phyloP scores from a whole-genome alignment of 1,284 basidiomycete species.

The Tilletiopsis washingtonensis region DNA sequence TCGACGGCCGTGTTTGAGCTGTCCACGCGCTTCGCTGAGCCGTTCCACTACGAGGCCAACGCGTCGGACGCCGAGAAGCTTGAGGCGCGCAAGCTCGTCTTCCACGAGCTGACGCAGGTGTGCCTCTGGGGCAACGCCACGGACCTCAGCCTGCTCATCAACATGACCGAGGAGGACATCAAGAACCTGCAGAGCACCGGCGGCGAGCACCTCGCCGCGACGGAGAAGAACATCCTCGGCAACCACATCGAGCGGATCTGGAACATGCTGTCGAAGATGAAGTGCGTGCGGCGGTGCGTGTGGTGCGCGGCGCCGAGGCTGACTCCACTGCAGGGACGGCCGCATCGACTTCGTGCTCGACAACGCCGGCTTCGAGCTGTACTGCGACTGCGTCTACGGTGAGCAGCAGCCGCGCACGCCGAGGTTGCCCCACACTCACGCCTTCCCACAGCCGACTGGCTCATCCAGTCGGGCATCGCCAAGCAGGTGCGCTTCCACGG shows the following conservation, averaged over 20 bases:
- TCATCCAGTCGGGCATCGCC: constrained; percentile 83
- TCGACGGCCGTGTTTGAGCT: constrained; percentile 88
- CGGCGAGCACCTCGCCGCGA: constrained; percentile 85
- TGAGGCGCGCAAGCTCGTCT: constrained; percentile 80
- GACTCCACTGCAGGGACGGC: constrained; percentile 56
- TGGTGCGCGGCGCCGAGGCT: too few species aligned
- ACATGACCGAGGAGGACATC: constrained; percentile 98
- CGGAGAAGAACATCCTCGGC: constrained; percentile 89
- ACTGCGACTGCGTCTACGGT: constrained; percentile 84
- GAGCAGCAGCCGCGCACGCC: neutral
- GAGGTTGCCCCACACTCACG: constrained; percentile 48
- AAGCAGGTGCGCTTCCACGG: constrained; percentile 84
- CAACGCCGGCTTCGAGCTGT: constrained; percentile 87
- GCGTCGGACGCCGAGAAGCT: constrained; percentile 57
- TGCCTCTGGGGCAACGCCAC: constrained; percentile 52
- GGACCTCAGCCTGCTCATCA: constrained; percentile 87
- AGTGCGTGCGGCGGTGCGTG: constrained; percentile 72
- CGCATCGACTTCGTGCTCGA: constrained; percentile 55
- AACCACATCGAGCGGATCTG: constrained; percentile 74
- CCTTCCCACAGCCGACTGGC: constrained; percentile 56
- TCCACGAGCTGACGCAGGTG: constrained; percentile 79
- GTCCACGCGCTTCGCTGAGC: constrained; percentile 82
- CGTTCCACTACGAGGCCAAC: constrained; percentile 59
- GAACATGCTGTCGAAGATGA: constrained; percentile 63
- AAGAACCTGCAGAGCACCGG: constrained; percentile 95